phyloP scores from a whole-genome alignment of 306 rosid genomes.

The Geum urbanum region DNA sequence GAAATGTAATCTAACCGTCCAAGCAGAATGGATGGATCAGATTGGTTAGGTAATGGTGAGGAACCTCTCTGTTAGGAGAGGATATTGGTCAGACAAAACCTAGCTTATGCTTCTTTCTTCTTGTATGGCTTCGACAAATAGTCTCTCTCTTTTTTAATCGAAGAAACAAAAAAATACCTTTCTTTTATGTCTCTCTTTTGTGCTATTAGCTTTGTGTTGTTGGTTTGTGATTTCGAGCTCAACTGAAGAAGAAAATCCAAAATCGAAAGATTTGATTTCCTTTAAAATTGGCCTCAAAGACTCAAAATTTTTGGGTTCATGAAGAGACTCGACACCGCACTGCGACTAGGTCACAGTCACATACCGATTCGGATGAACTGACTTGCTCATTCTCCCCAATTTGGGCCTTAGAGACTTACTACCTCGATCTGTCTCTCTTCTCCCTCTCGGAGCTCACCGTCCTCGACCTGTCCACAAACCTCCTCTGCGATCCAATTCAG shows the following conservation, averaged over 20 bases:
- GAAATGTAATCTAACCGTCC: no score
- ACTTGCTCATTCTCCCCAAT: conserved; percentile 51
- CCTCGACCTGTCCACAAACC: conserved; percentile 64
- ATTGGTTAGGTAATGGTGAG: no score
- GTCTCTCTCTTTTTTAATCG: not conserved
- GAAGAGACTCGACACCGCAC: conserved; percentile 51
- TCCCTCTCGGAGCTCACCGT: conserved; percentile 38
- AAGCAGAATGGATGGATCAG: no score
- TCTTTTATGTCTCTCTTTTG: conserved; percentile 12
- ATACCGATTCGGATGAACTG: conserved; percentile 65
- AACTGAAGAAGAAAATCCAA: conserved; percentile 33
- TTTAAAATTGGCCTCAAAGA: conserved; percentile 54
- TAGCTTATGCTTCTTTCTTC: not conserved
- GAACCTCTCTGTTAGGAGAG: no score
- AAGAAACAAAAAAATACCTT: no score
- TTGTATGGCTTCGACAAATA: conserved; percentile 27
- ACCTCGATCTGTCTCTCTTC: conserved; percentile 38
- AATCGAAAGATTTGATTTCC: conserved; percentile 47
- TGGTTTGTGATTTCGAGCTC: conserved; percentile 9
- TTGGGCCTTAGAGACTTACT: conserved; percentile 45
- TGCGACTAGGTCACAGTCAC: conserved; percentile 74
- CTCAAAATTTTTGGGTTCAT: conserved; percentile 43
- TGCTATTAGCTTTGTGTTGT: conserved; percentile 18
- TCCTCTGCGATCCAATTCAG: conserved; percentile 53
- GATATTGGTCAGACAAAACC: not conserved